These are phyloP conservation scores for Haberlea rhodopensis DNA, from an alignment of 257 asterid species.

Conservation along the genomic window DNA sequence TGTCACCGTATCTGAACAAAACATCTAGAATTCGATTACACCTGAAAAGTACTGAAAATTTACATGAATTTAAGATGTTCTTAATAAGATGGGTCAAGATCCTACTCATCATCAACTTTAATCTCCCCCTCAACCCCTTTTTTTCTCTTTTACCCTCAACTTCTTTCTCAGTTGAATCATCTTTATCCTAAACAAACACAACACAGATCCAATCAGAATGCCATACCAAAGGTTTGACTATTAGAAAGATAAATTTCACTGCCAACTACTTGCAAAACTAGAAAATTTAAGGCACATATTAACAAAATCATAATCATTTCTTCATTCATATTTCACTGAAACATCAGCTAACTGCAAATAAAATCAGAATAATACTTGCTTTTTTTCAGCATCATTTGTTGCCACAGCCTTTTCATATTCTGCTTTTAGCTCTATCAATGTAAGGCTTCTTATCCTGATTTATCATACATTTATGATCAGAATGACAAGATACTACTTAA, in stretches of 20 bases:
- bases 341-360: background rate
- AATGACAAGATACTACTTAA: background rate
- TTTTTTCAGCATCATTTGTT: slow-evolving; percentile 32
- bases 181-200: slow-evolving; percentile 33
- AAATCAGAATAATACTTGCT: slow-evolving; percentile 31
- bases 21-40: slow-evolving; percentile 2
- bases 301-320: background rate
- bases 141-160: slow-evolving; percentile 20
- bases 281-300: background rate
- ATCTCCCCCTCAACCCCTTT: slow-evolving; percentile 29
- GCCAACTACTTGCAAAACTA: too few relatives aligned
- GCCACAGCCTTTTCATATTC: slow-evolving; percentile 46
- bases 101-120: slow-evolving; percentile 45
- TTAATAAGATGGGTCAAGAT: slow-evolving; percentile 1
- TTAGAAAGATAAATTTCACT: background rate
- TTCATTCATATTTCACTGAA: background rate
- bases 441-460: slow-evolving; percentile 61
- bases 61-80: slow-evolving; percentile 36
- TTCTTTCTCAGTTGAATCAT: slow-evolving; percentile 24
- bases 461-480: background rate
- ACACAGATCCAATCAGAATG: background rate
- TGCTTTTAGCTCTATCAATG: slow-evolving; percentile 68
- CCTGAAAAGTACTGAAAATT: slow-evolving; percentile 24
- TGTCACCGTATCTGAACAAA: background rate
- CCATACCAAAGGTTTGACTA: background rate